Evolutionary conservation across 1,284 basidiomycete genomes (phyloP), one percentile per base, ranked within the genome.

Genomic region (Ganoderma resinaceum): DNA sequence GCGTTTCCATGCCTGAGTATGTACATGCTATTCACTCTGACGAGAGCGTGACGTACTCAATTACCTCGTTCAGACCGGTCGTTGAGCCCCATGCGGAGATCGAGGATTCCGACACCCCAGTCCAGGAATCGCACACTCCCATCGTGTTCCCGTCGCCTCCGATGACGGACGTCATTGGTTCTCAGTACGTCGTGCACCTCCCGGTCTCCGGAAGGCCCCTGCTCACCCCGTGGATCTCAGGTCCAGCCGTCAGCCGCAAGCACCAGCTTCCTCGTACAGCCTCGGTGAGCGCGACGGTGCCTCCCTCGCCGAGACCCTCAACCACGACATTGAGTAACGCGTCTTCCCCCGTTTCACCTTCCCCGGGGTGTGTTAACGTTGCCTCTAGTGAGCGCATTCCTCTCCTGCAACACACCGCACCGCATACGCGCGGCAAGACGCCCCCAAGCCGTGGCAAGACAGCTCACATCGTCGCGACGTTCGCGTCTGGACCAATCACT

Each of bases 311-410:
- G 74, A 74, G 4, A 76, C 70, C 31, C 62, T 71, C 38, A 71
- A 64, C n/a, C 73, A 71, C 29, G 75, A 77, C 8, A 73, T 70
- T 9, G 75, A 79, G 77, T 79, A 46, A 62, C 76, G 18, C 8
- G 37, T 37, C 40, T 23, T 31, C 46, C 52, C 40, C 26, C 33
- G n/a, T 33, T 61, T 35, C 4, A 26, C 12, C 20, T 55, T 55
- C 43, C 55, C 70, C 12, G 69, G 52, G 9, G 38, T 16, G 6
- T 23, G 3, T 26, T 37, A 16, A 37, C 43, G 18, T 40, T 12
- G 23, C 35, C 29, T 40, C 35, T 62, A 83, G 83, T 61, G 83
- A 84, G 72, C 78, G 80, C 11, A 75, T 76, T n/a, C 83, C 83
- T 0, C 75, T 83, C 20, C 75, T 83, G 43, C 72, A 67, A 43